phyloP scores from a whole-genome alignment of 345 rosid genomes.

The Gossypium arboreum region DNA sequence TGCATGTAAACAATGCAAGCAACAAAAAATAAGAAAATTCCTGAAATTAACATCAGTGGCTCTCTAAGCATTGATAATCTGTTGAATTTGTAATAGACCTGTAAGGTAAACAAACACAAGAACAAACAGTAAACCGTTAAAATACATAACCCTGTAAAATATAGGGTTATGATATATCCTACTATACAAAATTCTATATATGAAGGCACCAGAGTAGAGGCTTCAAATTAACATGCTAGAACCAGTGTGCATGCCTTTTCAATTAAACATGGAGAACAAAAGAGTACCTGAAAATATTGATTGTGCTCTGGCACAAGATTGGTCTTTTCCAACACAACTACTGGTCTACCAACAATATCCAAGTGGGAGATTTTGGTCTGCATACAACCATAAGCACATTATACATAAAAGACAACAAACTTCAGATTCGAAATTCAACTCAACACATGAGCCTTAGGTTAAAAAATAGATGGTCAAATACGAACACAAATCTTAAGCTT shows the following conservation, averaged over 20 bases:
- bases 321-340: constrained; percentile 65
- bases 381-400: constrained; percentile 18
- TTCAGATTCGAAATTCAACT: neutral
- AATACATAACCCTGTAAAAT: too few relatives aligned
- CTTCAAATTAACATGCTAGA: neutral
- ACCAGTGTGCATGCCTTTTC: neutral
- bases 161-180: too few relatives aligned
- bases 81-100: constrained; percentile 91
- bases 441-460: neutral
- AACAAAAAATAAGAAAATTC: constrained; percentile 67
- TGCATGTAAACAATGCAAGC: constrained; percentile 67
- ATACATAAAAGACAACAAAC: constrained; percentile 13
- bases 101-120: constrained; percentile 20
- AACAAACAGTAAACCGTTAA: neutral
- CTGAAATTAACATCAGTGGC: constrained; percentile 84
- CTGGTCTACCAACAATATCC: constrained; percentile 88
- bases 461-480: neutral
- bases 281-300: constrained; percentile 77
- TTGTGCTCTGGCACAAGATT: constrained; percentile 89
- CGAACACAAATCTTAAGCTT: constrained; percentile 3
- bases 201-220: neutral
- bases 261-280: constrained; percentile 6
- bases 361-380: constrained; percentile 83
- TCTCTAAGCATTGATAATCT: constrained; percentile 69
- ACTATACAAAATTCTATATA: neutral